These are phyloP conservation scores for Chlamydomonas applanata DNA, from an alignment of 139 green algal species.

Conservation along the genomic window DNA sequence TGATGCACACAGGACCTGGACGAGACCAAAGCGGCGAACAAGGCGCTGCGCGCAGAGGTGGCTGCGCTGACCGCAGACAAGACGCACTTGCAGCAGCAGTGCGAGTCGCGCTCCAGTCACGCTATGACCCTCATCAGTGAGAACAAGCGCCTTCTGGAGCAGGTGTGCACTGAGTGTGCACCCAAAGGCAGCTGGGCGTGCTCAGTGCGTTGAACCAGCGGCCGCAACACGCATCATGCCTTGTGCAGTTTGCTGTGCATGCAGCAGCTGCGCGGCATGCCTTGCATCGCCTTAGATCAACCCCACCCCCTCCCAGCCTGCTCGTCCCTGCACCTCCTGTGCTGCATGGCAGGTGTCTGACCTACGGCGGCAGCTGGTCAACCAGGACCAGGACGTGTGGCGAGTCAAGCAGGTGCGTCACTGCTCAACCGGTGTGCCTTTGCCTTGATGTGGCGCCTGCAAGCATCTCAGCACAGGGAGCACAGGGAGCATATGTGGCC, in stretches of 20 bases:
- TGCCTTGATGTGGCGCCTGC: too few species aligned
- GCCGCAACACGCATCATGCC: neutral
- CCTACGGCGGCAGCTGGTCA: slow-evolving; percentile 10
- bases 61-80: slow-evolving; percentile 31
- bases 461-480: too few species aligned
- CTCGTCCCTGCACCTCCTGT: neutral
- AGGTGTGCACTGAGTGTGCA: slow-evolving; percentile 9
- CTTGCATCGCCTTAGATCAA: neutral
- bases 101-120: slow-evolving; percentile 38
- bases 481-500: neutral
- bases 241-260: neutral
- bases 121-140: slow-evolving; percentile 51
- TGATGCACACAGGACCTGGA: slow-evolving; percentile 32
- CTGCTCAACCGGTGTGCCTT: too few species aligned
- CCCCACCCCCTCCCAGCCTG: neutral
- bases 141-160: slow-evolving; percentile 46
- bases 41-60: slow-evolving; percentile 24
- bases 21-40: slow-evolving; percentile 14
- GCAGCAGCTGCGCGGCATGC: neutral
- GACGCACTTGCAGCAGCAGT: slow-evolving; percentile 33
- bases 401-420: slow-evolving; percentile 11
- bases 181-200: neutral
- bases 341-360: slow-evolving; percentile 14
- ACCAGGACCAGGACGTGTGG: slow-evolving; percentile 13
- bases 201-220: too few species aligned